Base-by-base conservation (phyloP, 1,284 basidiomycete species). In the Boletus sp. region DNA sequence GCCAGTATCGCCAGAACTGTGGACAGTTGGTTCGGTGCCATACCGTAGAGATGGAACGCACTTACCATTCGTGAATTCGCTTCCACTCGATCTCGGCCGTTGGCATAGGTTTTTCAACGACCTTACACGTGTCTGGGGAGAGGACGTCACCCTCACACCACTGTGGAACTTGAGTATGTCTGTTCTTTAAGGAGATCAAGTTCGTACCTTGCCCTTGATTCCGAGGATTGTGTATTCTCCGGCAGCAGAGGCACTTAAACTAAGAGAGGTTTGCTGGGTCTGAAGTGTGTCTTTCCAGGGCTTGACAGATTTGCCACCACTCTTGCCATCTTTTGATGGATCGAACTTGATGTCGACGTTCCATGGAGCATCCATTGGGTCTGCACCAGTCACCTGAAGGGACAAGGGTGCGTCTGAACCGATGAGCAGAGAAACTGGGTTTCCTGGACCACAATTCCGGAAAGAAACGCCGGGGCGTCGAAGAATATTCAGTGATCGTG, bases 1-100 rank as follows among this genome's bases (percentile, higher is more conserved):
- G 8, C 95, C 95, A 22, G 91, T 94, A 56, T 97, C 93, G 12
- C 94, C 92, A 29, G 92, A 93, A 65, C 94, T 97, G 52, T 50
- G 57, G 57, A n/a, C 2, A 5, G 30, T 30, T 20, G 34, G 44
- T 26, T 13, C 13, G 5, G 32, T 53, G 36, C 48, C 40, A 35
- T 50, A 30, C 20, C 9, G 2, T 26, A 47, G 4, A 50, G 34
- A n/a, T 20, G 13, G 29, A 26, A 39, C 29, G 13, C 16, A 61
- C 72, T 49, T 58, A 88, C 91, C 91, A 93, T 72, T 94, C 95
- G 58, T 94, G 89, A 56, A 98, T 88, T 45, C 88, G 85, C 60
- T 85, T 87, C 78, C 94, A 93, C 63, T 87, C 81, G 55, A 96
- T 91, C 60, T 92, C 83, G 12, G 89, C 86, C 2, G 78, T 82